phyloP scores from a whole-genome alignment of 2,329 filamentous ascomycete genomes.

The Penicillium sp. region DNA sequence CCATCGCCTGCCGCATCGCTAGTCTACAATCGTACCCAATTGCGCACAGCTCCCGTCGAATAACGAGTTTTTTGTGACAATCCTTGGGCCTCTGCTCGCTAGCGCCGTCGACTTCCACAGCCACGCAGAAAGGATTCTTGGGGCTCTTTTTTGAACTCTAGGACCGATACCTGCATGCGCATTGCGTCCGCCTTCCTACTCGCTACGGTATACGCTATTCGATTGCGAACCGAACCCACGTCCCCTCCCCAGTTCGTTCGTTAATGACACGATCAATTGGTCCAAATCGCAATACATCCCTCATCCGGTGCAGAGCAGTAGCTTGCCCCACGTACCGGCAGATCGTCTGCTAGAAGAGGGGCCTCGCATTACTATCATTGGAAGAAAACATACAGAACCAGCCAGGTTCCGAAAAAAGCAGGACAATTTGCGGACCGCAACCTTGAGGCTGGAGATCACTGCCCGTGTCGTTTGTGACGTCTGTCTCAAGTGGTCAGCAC shows the following conservation, averaged over 20 bases:
- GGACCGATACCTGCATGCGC: slow-evolving; percentile 26
- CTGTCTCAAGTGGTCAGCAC: slow-evolving; percentile 18
- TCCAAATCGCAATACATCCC: slow-evolving; percentile 27
- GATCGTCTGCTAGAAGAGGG: slow-evolving; percentile 34
- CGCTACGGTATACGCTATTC: slow-evolving; percentile 20
- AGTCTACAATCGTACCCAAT: slow-evolving; percentile 21
- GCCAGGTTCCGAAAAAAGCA: slow-evolving; percentile 23
- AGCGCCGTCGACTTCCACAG: slow-evolving; percentile 18
- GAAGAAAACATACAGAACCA: slow-evolving; percentile 18
- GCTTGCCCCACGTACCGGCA: slow-evolving; percentile 37
- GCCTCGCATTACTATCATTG: slow-evolving; percentile 26
- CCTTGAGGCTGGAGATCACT: slow-evolving; percentile 23
- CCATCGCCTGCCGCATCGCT: slow-evolving; percentile 23
- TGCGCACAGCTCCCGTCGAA: slow-evolving; percentile 7
- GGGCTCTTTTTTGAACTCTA: slow-evolving; percentile 23
- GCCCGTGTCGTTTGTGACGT: slow-evolving; percentile 23
- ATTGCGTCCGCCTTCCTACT: slow-evolving; percentile 26
- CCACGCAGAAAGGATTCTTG: slow-evolving; percentile 17
- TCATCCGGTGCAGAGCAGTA: slow-evolving; percentile 29
- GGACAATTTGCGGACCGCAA: slow-evolving; percentile 15
- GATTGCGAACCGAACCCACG: slow-evolving; percentile 16
- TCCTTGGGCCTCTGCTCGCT: slow-evolving; percentile 9
- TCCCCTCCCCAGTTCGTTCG: slow-evolving; percentile 17
- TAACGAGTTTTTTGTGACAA: slow-evolving; percentile 3
- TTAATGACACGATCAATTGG: slow-evolving; percentile 31